phyloP scores from a whole-genome alignment of 768 basidiomycete genomes.

The Phylloporus rhodoxanthus region DNA sequence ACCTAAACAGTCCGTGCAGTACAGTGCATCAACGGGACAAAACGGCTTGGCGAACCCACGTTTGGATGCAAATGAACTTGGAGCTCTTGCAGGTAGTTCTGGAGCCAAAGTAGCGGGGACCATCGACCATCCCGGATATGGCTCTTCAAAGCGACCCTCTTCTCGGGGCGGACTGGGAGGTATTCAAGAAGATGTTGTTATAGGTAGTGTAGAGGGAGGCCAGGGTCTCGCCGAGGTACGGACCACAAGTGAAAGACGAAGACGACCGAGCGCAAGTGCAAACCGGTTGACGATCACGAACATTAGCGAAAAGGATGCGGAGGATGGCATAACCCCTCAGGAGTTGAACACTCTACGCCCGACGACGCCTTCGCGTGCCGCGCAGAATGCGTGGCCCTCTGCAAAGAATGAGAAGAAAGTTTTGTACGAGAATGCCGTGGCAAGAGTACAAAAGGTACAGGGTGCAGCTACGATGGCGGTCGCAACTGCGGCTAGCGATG shows the following conservation, averaged over 20 bases:
- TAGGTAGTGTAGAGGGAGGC: constrained; percentile 3
- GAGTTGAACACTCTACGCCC: constrained; percentile 8
- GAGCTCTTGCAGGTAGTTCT: constrained; percentile 12
- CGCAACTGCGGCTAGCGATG: constrained; percentile 24
- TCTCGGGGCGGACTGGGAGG: constrained; percentile 17
- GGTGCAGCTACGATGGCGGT: constrained; percentile 25
- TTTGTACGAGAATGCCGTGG: constrained; percentile 36
- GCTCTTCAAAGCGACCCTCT: constrained; percentile 11
- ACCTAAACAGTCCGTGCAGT: constrained; percentile 22
- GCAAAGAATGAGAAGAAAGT: constrained; percentile 45
- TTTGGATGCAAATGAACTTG: constrained; percentile 18
- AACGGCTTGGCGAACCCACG: constrained; percentile 14
- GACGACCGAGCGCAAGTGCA: constrained; percentile 29
- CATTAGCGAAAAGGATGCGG: constrained; percentile 37
- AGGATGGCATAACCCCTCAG: constrained; percentile 23
- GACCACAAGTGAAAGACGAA: constrained; percentile 16
- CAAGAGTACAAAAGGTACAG: constrained; percentile 36
- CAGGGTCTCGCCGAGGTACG: constrained; percentile 7
- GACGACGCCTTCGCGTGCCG: constrained; percentile 25
- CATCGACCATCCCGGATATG: constrained; percentile 27
- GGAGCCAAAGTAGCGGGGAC: constrained; percentile 13
- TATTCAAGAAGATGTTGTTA: constrained; percentile 20
- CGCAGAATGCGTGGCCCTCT: constrained; percentile 18
- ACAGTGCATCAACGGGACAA: constrained; percentile 25
- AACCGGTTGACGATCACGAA: constrained; percentile 41